phyloP scores from a whole-genome alignment of 2,329 filamentous ascomycete genomes.

The Amesomyces nigricolor region DNA sequence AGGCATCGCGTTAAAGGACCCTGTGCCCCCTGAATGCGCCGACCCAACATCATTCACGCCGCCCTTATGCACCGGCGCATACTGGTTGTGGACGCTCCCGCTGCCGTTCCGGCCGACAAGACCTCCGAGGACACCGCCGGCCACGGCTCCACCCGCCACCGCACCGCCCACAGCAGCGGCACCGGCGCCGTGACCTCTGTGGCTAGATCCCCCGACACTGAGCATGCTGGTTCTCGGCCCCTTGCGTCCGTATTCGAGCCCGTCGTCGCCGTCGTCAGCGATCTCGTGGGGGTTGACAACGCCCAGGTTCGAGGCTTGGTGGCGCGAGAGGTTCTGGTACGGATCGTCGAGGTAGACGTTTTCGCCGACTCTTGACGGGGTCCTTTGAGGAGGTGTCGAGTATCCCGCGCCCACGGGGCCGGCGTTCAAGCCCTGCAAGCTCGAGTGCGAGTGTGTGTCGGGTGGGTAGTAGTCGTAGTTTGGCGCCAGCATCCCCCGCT shows the following conservation, averaged over 20 bases:
- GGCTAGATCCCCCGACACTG: slow-evolving; percentile 44
- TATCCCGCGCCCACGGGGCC: slow-evolving; percentile 32
- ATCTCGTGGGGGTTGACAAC: slow-evolving; percentile 74
- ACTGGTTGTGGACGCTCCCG: slow-evolving; percentile 37
- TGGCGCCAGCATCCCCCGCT: slow-evolving; percentile 7
- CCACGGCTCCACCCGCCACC: slow-evolving; percentile 35
- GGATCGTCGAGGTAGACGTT: slow-evolving; percentile 57
- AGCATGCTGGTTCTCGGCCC: slow-evolving; percentile 53
- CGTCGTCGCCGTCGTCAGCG: slow-evolving; percentile 83
- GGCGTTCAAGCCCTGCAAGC: slow-evolving; percentile 36
- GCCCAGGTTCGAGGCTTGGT: slow-evolving; percentile 46
- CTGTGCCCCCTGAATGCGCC: slow-evolving; percentile 2
- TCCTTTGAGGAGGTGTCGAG: slow-evolving; percentile 31
- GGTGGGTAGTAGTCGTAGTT: slow-evolving; percentile 17
- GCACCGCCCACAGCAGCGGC: slow-evolving; percentile 34
- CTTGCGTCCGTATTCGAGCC: slow-evolving; percentile 51
- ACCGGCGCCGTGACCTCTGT: slow-evolving; percentile 32
- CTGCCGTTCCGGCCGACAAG: slow-evolving; percentile 36
- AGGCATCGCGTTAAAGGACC: background rate
- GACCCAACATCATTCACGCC: background rate
- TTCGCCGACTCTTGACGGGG: slow-evolving; percentile 42
- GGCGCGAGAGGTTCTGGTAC: slow-evolving; percentile 54
- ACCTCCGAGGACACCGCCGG: slow-evolving; percentile 40
- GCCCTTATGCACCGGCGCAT: slow-evolving; percentile 47
- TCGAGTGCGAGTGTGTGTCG: slow-evolving; percentile 40